Base-by-base conservation (phyloP, 495 filamentous ascomycete genomes). In the Poronia punctata region DNA sequence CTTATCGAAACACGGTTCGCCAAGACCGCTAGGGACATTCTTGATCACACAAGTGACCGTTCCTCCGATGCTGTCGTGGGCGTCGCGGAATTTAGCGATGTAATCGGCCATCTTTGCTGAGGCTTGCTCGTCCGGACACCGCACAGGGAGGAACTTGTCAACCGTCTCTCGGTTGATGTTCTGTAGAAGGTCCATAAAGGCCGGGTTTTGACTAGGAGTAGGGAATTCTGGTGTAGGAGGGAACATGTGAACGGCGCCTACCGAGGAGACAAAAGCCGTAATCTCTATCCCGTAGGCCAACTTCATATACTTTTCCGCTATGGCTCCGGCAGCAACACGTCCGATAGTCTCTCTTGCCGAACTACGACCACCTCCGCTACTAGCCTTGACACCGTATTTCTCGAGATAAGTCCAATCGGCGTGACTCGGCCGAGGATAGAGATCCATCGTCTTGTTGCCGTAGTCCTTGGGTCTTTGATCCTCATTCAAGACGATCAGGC, bases 401-500 rank as follows among this genome's bases (percentile, higher is more conserved):
- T 90, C 83, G 32, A 95, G 75, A 62, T 97, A 97, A 48, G 92
- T 98, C 74, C 82, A 95, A 59, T 98, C 92, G 37, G 92, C 92
- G 63, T 98, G 92, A 59, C 81, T 87, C 7, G 92, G 92, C 23
- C 92, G 74, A 8, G 92, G 92, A 73, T 83, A 95, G 28, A 77
- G 61, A 61, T 96, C 87, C 80, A 96, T 98, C 28, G 89, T 96
- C 52, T 79, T 79, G 56, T 79, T 77, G 7, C 84, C 84, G 59
- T 98, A 98, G 70, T 98, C 92, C 58, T 93, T 84, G 9, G 90
- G 92, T 40, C 92, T 67, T 54, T 95, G 88, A 61, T 97, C 88
- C 68, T 97, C 79, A 59, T 97, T 97, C 58, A 78, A 68, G 14
- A 97, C 90, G 35, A 87, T 57, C 67, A 97, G 76, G 30, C 72